Percentiles rank a stretch among this genome's conserved stretches.
These are phyloP conservation scores for Saccharomycopsis guyanensis DNA, from an alignment of 805 yeast species.

Conservation along the genomic window DNA sequence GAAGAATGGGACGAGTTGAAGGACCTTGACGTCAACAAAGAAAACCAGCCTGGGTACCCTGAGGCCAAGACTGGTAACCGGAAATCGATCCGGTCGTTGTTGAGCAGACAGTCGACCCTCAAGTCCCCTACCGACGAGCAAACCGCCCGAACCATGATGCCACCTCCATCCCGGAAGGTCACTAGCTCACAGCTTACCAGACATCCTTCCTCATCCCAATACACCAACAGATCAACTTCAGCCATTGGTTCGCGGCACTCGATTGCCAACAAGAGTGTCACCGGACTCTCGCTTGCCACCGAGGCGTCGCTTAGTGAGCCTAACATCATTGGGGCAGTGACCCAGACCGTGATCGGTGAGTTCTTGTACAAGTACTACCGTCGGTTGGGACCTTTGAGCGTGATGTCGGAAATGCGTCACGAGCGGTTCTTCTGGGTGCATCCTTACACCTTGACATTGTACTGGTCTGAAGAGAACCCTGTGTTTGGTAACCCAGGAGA, in stretches of 20 bases:
- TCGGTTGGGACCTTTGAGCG: slow-evolving; percentile 62
- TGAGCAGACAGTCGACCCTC: slow-evolving; percentile 10
- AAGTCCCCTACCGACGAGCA: slow-evolving; percentile 1
- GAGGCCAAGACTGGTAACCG: slow-evolving; percentile 1
- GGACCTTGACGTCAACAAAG: slow-evolving; percentile 2
- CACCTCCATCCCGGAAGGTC: slow-evolving; percentile 14
- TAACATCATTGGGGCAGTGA: slow-evolving; percentile 74
- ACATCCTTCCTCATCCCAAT: slow-evolving; percentile 10
- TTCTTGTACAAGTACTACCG: slow-evolving; percentile 79
- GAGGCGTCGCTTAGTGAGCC: slow-evolving; percentile 59
- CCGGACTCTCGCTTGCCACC: slow-evolving; percentile 39
- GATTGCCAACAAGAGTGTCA: slow-evolving; percentile 27
- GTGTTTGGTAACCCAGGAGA: slow-evolving; percentile 59
- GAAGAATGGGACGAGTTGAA: slow-evolving; percentile 6
- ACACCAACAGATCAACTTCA: slow-evolving; percentile 11
- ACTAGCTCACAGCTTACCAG: slow-evolving; percentile 1
- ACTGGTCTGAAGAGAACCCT: slow-evolving; percentile 84
- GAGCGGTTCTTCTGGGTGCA: slow-evolving; percentile 95
- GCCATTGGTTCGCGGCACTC: slow-evolving; percentile 23
- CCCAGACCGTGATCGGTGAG: slow-evolving; percentile 93
- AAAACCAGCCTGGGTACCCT: background rate
- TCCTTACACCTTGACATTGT: slow-evolving; percentile 83
- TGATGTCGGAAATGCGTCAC: slow-evolving; percentile 72
- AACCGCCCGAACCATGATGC: slow-evolving; percentile 1
- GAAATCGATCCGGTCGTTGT: slow-evolving; percentile 15